Conservation (phyloP, 1,139 yeast species). For the Citeromyces hawaiiensis region DNA sequence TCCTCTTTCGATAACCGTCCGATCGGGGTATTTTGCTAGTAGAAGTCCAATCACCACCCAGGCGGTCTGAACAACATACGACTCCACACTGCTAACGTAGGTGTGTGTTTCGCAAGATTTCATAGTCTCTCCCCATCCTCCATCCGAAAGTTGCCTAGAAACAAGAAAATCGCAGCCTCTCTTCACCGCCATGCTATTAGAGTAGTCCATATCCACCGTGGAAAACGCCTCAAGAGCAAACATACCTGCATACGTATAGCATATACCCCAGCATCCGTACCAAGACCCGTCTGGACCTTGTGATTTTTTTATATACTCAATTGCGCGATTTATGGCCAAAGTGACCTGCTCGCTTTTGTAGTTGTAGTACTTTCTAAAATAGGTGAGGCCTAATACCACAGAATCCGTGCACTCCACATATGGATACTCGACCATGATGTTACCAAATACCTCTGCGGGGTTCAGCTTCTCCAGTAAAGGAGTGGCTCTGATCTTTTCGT, state of each 20-base stretch:
- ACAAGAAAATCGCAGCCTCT: constrained; percentile 80
- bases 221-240: constrained; percentile 89
- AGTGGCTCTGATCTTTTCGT: constrained; percentile 78
- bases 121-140: constrained; percentile 96
- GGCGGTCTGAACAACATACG: constrained; percentile 81
- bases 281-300: constrained; percentile 85
- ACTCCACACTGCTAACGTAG: constrained; percentile 47
- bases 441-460: constrained; percentile 97
- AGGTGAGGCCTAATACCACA: constrained; percentile 75
- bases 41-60: constrained; percentile 85
- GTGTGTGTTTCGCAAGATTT: constrained; percentile 72
- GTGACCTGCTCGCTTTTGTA: constrained; percentile 58
- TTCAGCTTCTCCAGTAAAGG: constrained; percentile 64
- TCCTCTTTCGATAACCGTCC: constrained; percentile 48
- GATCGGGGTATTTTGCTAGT: constrained; percentile 70
- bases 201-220: constrained; percentile 52
- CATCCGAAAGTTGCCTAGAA: constrained; percentile 67
- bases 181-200: constrained; percentile 45
- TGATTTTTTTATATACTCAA: constrained; percentile 49
- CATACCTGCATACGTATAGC: constrained; percentile 95
- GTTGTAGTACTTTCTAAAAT: constrained; percentile 51
- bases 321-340: constrained; percentile 58
- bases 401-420: constrained; percentile 98
- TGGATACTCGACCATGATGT: constrained; percentile 97
- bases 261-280: constrained; percentile 99